Evolutionary conservation across 768 basidiomycete species (phyloP), one percentile per base, ranked within the genome.

Genomic region (Pholiota molesta): DNA sequence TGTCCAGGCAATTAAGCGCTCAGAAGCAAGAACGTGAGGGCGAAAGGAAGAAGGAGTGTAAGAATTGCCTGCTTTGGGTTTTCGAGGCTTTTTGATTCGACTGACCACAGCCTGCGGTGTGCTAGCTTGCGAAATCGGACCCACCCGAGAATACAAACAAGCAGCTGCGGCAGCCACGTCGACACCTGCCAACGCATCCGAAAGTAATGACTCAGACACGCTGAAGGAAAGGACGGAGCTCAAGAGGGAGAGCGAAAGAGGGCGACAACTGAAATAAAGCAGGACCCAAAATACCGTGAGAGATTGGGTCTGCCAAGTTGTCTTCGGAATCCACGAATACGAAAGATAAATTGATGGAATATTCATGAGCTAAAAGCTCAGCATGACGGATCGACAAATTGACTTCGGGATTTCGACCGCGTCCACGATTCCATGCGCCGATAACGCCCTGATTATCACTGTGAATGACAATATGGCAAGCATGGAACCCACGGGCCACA

Each of bases 11-110:
- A 47, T 23, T 1, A 68, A 56, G 0, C 58, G 47, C 1, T 65
- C 52, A 2, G 45, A 47, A 0, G 63, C 67, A 2, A 60, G 40
- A 5, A 64, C 58, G 26, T 66, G 60, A 2, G 62, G 67, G 10
- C 62, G 44, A 17, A 62, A 52, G 5, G 19, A 31, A 23, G 58
- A 63, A 11, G 42, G 45, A 3, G 17, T 3, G 19, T 52, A 28
- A 14, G 55, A 33, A 39, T 56, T 56, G 3, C 40, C 45, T n/a
- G 28, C 14, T 3, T 28, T 47, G 21, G 63, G 63, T 35, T 60
- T 62, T 2, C 55, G 55, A 37, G 60, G 56, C 35, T 37, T 37
- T 16, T 37, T 37, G 14, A 37, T 37, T 37, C 14, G 35, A 14
- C 14, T 5, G 13, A 11, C 35, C 13, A 11, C 7, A 37, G 35